Base-by-base conservation (phyloP, 2,329 filamentous ascomycete species). In the Dactylellina haptotyla region DNA sequence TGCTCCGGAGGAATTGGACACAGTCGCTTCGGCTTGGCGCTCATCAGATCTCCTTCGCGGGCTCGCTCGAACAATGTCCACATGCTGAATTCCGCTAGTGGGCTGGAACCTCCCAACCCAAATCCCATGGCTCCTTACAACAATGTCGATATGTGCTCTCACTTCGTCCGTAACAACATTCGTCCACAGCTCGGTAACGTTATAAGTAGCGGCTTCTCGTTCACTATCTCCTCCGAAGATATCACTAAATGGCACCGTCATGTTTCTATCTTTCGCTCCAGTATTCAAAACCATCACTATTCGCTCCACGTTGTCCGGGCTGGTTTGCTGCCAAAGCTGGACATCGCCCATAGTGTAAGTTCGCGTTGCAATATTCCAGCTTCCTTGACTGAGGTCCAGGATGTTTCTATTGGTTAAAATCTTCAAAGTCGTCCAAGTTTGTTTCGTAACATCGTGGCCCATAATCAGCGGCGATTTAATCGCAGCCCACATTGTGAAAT, bases 401-500 rank as follows among this genome's bases (percentile, higher is more conserved):
- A 83, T 79, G n/a, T 82, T 82, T 6, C 79, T 77, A 71, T 83
- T 83, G 39, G 79, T 80, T 12, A 83, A 77, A 26, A 83, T 83
- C 1, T 79, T 76, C 9, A 83, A 78, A 25, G 81, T 79, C 14
- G 77, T 76, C 14, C 79, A 66, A n/a, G 54, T 75, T 4, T 82
- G 79, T 4, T 78, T 79, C 0, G 78, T 77, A 14, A 83, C 77
- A 39, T 81, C 80, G 1, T 81, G 80, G 4, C 82, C 81, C 51
- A 83, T 81, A 28, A 83, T 81, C 2, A 84, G 78, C 10, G 83
- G 82, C 0, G 81, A 82, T 75, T 83, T 84, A 50, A 83, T 80
- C 53, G 83, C 82, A 0, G 82, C 81, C 82, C 82, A 84, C 76
- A 84, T 81, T 20, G 82, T 78, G 51, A 84, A 83, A 73, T 46